Percentiles rank a stretch among this genome's conserved stretches.
Conservation (phyloP, 768 basidiomycete genomes). For the Trametes meyenii region DNA sequence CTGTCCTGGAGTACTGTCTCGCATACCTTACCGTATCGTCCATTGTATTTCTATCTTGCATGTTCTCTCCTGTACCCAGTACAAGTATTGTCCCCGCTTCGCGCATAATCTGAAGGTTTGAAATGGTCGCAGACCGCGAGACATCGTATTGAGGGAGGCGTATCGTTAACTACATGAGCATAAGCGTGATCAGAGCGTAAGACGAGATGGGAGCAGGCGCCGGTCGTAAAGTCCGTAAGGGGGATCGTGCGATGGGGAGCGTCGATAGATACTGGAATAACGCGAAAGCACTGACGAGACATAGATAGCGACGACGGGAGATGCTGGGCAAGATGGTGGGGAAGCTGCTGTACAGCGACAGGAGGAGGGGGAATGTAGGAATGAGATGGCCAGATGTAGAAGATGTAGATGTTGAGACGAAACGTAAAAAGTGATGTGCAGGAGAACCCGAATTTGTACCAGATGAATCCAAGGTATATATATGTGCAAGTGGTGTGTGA, state of each 20-base stretch:
- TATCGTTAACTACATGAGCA: slow-evolving; percentile 22
- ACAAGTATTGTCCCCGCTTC: background rate
- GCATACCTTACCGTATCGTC: background rate
- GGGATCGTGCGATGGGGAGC: slow-evolving; percentile 26
- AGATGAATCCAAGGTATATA: slow-evolving; percentile 20
- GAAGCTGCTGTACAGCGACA: background rate
- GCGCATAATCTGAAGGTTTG: background rate
- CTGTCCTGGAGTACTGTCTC: background rate
- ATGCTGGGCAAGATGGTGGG: slow-evolving; percentile 7
- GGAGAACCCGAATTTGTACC: background rate
- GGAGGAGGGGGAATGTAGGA: background rate
- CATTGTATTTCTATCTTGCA: slow-evolving; percentile 15
- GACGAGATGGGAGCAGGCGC: slow-evolving; percentile 6
- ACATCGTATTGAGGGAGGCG: slow-evolving; percentile 15
- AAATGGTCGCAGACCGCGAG: slow-evolving; percentile 18
- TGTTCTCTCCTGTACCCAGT: slow-evolving; percentile 5
- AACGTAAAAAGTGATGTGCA: slow-evolving; percentile 12
- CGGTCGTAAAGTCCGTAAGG: slow-evolving; percentile 22
- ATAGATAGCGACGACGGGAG: slow-evolving; percentile 26
- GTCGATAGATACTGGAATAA: slow-evolving; percentile 28
- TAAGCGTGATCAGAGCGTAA: slow-evolving; percentile 25
- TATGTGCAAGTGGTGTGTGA: background rate
- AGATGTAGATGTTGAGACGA: slow-evolving; percentile 8
- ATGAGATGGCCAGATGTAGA: background rate
- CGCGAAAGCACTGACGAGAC: slow-evolving; percentile 25